A percentile compares a stretch with the other conserved stretches of the same genome.
Conservation (phyloP, 2,329 filamentous ascomycete genomes). For the Aspergillus candidus region DNA sequence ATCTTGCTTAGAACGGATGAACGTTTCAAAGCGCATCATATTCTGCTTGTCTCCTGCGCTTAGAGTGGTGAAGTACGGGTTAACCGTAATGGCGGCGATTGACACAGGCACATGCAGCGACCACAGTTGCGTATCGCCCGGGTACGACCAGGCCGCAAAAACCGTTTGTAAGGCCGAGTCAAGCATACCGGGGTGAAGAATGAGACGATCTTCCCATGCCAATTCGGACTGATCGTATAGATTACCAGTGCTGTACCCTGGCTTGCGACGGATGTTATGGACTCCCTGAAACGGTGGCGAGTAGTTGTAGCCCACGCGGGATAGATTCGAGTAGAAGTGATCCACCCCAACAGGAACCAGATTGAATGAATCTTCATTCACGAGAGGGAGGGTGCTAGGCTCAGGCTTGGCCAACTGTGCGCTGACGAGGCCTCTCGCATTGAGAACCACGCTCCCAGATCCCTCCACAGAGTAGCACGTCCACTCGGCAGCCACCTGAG, state of each 20-base stretch:
- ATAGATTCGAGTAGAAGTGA: constrained; percentile 15
- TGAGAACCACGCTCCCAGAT: not conserved
- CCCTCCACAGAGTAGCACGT: too few relatives aligned
- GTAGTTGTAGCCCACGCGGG: constrained; percentile 18
- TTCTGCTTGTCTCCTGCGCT: not conserved
- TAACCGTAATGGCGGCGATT: too few relatives aligned
- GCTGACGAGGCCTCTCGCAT: constrained; percentile 2
- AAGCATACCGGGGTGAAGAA: not conserved
- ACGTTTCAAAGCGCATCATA: not conserved
- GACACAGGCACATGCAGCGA: too few relatives aligned
- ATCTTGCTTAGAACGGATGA: not conserved
- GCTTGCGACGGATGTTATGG: constrained; percentile 11
- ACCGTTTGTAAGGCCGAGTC: too few relatives aligned
- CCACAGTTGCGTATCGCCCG: too few relatives aligned
- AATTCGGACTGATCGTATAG: constrained; percentile 2
- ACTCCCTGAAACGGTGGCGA: constrained; percentile 14
- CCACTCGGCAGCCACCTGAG: too few relatives aligned
- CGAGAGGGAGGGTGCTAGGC: not conserved
- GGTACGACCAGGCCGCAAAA: too few relatives aligned
- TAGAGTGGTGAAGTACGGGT: too few relatives aligned
- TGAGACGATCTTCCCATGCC: constrained; percentile 5
- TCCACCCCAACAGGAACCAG: constrained; percentile 5
- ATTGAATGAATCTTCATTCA: not conserved
- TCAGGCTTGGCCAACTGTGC: not conserved
- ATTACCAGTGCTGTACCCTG: not conserved